Conservation (phyloP, 116 monocot genomes). For the Papilionanthe hybrid region DNA sequence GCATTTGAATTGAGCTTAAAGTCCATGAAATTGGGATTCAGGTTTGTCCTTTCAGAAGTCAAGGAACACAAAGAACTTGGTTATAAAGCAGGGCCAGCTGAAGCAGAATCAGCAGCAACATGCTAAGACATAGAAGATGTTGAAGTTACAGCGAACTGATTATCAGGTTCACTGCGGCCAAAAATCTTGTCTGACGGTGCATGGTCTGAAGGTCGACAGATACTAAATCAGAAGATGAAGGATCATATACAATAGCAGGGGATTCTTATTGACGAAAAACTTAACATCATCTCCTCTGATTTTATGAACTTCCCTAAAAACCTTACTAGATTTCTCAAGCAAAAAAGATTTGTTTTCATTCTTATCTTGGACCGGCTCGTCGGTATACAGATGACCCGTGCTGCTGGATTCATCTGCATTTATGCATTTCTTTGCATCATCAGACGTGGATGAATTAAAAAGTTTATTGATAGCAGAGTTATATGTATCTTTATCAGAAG, state of each 20-base stretch:
- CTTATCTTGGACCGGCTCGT: not conserved
- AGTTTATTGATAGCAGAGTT: not conserved
- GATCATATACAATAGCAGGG: slow-evolving; percentile 18
- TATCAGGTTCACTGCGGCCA: slow-evolving; percentile 12
- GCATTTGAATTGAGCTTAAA: slow-evolving; percentile 95
- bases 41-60: slow-evolving; percentile 68
- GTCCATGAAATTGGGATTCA: slow-evolving; percentile 92
- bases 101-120: slow-evolving; percentile 30
- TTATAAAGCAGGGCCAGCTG: slow-evolving; percentile 46
- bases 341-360: slow-evolving; percentile 5
- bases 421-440: not conserved
- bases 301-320: not conserved
- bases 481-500: slow-evolving; percentile 4
- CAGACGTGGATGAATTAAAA: not conserved
- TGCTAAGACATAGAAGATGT: slow-evolving; percentile 42
- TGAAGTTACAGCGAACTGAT: slow-evolving; percentile 37
- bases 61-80: slow-evolving; percentile 74
- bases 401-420: not conserved
- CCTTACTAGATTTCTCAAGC: not conserved
- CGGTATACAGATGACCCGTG: not conserved
- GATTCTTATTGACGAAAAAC: slow-evolving; percentile 8
- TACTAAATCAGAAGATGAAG: slow-evolving; percentile 23
- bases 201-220: slow-evolving; percentile 22
- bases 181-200: slow-evolving; percentile 19
- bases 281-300: not conserved